Evolutionary conservation across 495 filamentous ascomycete genomes (phyloP), one percentile per base, ranked within the genome.

Genomic region (Pseudevernia furfuracea): DNA sequence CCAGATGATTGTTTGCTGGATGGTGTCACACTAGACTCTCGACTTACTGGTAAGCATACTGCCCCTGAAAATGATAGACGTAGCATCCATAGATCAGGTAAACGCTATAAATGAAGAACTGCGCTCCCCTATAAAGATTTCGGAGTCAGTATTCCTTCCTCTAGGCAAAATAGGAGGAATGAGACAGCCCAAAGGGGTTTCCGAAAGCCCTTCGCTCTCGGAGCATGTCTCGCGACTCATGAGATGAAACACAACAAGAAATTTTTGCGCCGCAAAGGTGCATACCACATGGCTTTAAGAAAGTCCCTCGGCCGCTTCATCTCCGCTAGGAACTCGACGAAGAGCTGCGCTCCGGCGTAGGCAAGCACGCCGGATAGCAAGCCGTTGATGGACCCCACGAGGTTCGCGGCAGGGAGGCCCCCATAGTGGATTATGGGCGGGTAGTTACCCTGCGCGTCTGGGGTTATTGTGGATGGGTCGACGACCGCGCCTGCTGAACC

Each of bases 281-380:
- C n/a, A n/a, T n/a, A n/a, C n/a, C 82, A 76, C 68, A 86, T 75
- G 2, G 79, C 81, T 69, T 86, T 86, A 75, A 81, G 80, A 65
- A 87, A 87, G 61, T 87, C 84, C 48, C 74, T 73, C 0, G 84
- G 84, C 36, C 81, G 79, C 57, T 80, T 80, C 83, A 86, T 87
- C 72, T 89, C 86, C 11, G 85, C 80, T 62, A 87, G 70, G 71
- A 89, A 87, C 62, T 86, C 85, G 57, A 84, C 79, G 69, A 87
- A 89, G 41, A 87, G 72, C 67, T 83, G 74, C 9, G 80, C 79
- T 36, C 84, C 84, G 15, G 82, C 84, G 65, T 85, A 87, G 0
- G 83, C 80, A 63, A 82, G 79, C 2, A 87, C 84, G n/a, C 77
- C 82, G 43, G 81, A 79, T 57, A 85, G 79, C 63, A 86, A 75